A percentile compares a stretch with the other conserved stretches of the same genome.
Conservation (phyloP, 2,329 filamentous ascomycete genomes). For the Corinectria fuckeliana region DNA sequence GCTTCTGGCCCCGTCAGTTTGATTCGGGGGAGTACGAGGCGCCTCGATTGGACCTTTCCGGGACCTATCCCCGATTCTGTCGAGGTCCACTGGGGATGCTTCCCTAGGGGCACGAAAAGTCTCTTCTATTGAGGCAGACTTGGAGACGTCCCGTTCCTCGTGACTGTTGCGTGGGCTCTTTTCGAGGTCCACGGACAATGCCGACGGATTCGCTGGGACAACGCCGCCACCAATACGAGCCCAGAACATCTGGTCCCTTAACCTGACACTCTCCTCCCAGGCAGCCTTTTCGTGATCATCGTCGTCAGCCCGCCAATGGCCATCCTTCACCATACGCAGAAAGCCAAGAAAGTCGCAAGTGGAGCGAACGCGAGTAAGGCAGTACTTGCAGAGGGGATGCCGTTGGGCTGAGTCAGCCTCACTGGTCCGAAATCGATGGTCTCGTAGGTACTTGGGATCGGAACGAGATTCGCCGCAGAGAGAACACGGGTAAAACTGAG, state of each 20-base stretch:
- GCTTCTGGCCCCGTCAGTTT: constrained; percentile 36
- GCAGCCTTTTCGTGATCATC: constrained; percentile 84
- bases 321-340: constrained; percentile 87
- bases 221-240: constrained; percentile 90
- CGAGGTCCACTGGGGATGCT: constrained; percentile 32
- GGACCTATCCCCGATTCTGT: constrained; percentile 24
- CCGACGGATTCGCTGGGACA: constrained; percentile 63
- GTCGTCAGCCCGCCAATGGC: constrained; percentile 85
- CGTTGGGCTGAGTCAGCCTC: constrained; percentile 86
- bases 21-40: constrained; percentile 41
- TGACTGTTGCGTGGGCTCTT: constrained; percentile 45
- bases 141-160: constrained; percentile 35
- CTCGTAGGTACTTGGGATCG: constrained; percentile 73
- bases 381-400: constrained; percentile 90
- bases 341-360: constrained; percentile 95
- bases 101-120: constrained; percentile 22
- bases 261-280: constrained; percentile 91
- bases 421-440: constrained; percentile 86
- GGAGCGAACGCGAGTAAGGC: constrained; percentile 80
- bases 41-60: constrained; percentile 29
- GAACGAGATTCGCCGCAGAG: constrained; percentile 86
- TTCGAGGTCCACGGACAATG: constrained; percentile 38
- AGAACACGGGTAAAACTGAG: constrained; percentile 74
- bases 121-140: constrained; percentile 26
- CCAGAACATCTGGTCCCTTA: constrained; percentile 98